Conservation (phyloP, 140 eudicot genomes). For the Senecio squalidus region DNA sequence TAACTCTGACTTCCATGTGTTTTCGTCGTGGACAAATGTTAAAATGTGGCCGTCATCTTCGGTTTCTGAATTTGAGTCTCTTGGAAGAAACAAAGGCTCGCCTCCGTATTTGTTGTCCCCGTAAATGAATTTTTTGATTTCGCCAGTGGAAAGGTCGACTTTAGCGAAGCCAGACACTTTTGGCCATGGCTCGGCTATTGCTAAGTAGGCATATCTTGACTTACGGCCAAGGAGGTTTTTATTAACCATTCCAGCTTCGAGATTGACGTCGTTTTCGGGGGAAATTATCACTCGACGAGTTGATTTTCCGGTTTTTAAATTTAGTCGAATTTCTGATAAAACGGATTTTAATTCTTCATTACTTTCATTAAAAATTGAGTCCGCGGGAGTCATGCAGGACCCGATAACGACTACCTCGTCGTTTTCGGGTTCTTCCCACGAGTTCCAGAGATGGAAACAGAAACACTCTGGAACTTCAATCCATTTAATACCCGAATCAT, state of each 20-base stretch:
- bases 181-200: constrained; percentile 74
- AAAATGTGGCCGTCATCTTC: constrained; percentile 67
- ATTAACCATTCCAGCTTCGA: constrained; percentile 75
- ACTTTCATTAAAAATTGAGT: constrained; percentile 59
- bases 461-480: constrained; percentile 60
- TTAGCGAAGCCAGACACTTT: constrained; percentile 65
- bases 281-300: constrained; percentile 36
- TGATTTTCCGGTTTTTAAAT: constrained; percentile 47
- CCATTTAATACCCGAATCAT: constrained; percentile 46
- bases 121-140: constrained; percentile 34
- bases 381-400: constrained; percentile 74
- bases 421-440: constrained; percentile 60
- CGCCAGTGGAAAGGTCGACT: constrained; percentile 45
- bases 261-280: constrained; percentile 34
- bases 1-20: constrained; percentile 46
- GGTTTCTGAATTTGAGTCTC: neutral
- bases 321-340: constrained; percentile 50
- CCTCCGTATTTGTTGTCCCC: constrained; percentile 61
- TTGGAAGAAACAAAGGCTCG: constrained; percentile 57
- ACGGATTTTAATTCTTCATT: constrained; percentile 41
- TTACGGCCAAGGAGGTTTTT: constrained; percentile 49
- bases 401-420: constrained; percentile 67
- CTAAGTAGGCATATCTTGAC: constrained; percentile 46
- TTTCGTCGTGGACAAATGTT: constrained; percentile 56
- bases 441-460: constrained; percentile 67